Conservation (phyloP, 1,139 yeast genomes). For the Kluyveromyces sp. region DNA sequence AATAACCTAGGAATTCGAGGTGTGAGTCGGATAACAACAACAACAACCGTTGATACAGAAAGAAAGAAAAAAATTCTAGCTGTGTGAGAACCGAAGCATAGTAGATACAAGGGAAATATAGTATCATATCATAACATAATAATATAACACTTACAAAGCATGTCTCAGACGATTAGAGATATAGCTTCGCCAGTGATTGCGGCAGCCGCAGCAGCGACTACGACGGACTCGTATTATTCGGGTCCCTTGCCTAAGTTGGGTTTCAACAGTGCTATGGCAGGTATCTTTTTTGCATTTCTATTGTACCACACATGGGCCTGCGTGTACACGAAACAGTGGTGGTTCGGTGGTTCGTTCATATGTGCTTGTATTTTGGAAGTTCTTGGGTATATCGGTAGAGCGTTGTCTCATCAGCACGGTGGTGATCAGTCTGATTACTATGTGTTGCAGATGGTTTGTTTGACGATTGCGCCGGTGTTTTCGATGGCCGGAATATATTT, state of each 20-base stretch:
- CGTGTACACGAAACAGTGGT: conserved; percentile 52
- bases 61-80: neutral
- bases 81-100: too few relatives aligned
- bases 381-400: conserved; percentile 64
- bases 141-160: too few relatives aligned
- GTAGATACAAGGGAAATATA: too few relatives aligned
- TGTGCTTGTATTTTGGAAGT: conserved; percentile 59
- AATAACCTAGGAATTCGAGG: neutral
- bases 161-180: too few relatives aligned
- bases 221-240: conserved; percentile 14
- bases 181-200: neutral
- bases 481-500: conserved; percentile 84
- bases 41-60: neutral
- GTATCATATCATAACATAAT: too few relatives aligned
- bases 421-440: conserved; percentile 36
- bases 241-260: conserved; percentile 26
- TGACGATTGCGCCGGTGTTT: conserved; percentile 83
- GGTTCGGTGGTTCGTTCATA: conserved; percentile 60
- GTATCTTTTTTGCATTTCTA: conserved; percentile 41
- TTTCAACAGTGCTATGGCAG: conserved; percentile 41
- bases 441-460: conserved; percentile 57
- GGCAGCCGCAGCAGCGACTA: neutral
- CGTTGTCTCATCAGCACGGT: conserved; percentile 37
- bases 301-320: conserved; percentile 36
- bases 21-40: neutral